Evolutionary conservation across 163 green algal genomes (phyloP).

Genomic region (Chlorella variabilis): DNA sequence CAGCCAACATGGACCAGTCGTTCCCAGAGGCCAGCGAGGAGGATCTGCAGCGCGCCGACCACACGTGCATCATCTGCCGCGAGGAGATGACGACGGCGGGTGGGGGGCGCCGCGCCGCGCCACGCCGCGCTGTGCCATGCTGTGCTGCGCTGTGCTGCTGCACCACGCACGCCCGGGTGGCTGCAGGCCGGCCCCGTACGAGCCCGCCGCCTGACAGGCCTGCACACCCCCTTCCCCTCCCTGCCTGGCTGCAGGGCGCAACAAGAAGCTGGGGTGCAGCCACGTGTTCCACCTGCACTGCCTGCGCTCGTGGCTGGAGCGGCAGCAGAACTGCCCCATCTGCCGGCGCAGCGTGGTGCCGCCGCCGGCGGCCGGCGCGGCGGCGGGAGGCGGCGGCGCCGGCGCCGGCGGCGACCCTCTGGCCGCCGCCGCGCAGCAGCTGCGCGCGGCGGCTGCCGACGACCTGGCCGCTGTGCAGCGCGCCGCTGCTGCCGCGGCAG

Average conservation of each 20-base stretch:
- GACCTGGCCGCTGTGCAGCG: not conserved
- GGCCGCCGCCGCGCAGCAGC: not conserved
- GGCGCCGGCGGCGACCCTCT: not conserved
- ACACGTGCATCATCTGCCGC: constrained; percentile 98
- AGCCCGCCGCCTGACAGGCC: too few relatives aligned
- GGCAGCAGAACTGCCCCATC: constrained; percentile 93
- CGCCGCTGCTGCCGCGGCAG: not conserved
- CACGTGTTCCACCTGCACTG: constrained; percentile 98
- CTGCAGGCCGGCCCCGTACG: too few relatives aligned
- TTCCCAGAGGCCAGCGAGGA: constrained; percentile 87
- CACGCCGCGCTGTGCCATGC: too few relatives aligned
- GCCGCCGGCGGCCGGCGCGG: constrained; percentile 9
- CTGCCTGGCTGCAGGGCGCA: constrained; percentile 43
- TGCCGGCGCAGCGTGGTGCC: constrained; percentile 66
- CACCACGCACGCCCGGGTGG: too few relatives aligned
- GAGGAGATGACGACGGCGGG: constrained; percentile 89
- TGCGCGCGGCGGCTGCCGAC: constrained; percentile 3
- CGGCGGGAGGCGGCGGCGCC: not conserved
- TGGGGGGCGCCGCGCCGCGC: too few relatives aligned
- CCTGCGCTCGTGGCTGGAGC: constrained; percentile 92
- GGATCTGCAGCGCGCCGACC: constrained; percentile 89
- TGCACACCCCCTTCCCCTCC: not conserved
- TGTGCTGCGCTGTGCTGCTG: too few relatives aligned
- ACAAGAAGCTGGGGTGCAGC: constrained; percentile 94
- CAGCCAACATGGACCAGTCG: constrained; percentile 82